Percentiles rank a stretch among this genome's conserved stretches.
Conservation (phyloP, 441 rosid genomes). For the Populus hybrid region DNA sequence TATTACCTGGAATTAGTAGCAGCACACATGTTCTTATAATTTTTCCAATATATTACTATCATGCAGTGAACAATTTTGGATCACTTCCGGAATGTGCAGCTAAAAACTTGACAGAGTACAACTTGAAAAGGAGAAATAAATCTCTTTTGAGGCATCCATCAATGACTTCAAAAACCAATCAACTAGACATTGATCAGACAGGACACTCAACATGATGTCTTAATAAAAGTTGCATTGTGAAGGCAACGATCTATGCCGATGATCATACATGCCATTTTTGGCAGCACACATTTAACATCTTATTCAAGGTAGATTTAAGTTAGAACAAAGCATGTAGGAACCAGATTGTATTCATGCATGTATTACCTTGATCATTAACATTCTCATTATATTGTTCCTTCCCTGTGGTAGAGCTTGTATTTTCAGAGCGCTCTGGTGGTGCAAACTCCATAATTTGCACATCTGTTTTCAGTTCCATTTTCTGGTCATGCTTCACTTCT, state of each 20-base stretch:
- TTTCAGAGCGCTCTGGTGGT: slow-evolving; percentile 7
- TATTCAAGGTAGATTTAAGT: neutral
- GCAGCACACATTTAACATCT: neutral
- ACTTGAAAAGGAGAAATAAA: neutral
- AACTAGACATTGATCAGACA: neutral
- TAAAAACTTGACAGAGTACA: neutral
- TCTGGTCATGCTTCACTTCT: slow-evolving; percentile 16
- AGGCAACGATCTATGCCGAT: neutral
- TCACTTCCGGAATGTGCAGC: too few relatives aligned
- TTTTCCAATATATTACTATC: neutral
- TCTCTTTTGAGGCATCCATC: neutral
- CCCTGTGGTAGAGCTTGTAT: slow-evolving; percentile 16
- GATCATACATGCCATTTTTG: neutral
- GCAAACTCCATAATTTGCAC: slow-evolving; percentile 6
- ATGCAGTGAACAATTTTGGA: neutral
- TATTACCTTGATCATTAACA: slow-evolving; percentile 25
- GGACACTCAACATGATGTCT: neutral
- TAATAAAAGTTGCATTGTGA: neutral
- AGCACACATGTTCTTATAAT: neutral
- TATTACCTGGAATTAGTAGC: neutral
- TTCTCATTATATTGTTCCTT: slow-evolving; percentile 19
- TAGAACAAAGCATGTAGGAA: neutral
- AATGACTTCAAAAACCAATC: neutral
- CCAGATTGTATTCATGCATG: neutral
- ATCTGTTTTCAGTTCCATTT: slow-evolving; percentile 15